Conservation (phyloP, 305 asterid genomes). For the Euphrasia arctica region DNA sequence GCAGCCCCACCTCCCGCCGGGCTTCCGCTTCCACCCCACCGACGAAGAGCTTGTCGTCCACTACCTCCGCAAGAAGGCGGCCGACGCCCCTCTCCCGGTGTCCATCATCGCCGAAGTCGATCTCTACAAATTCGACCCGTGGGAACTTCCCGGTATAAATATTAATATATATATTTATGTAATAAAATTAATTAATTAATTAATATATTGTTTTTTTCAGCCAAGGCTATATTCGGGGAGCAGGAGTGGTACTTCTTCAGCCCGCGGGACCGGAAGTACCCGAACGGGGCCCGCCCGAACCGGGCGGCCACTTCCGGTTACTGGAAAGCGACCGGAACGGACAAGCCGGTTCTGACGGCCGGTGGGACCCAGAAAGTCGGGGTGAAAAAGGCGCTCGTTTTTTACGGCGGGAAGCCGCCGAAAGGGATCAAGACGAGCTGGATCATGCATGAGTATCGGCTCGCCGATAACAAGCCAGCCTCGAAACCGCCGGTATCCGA, state of each 20-base stretch:
- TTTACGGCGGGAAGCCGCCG: conserved; percentile 90
- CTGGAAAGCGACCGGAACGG: conserved; percentile 97
- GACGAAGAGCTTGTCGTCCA: conserved; percentile 91
- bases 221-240: conserved; percentile 82
- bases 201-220: conserved; percentile 26
- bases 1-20: conserved; percentile 85
- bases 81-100: conserved; percentile 68
- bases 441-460: conserved; percentile 95
- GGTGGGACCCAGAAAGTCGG: conserved; percentile 88
- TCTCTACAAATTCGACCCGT: conserved; percentile 85
- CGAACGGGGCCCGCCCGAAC: conserved; percentile 86
- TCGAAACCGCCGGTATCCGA: conserved; percentile 69
- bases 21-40: conserved; percentile 94
- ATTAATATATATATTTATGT: neutral
- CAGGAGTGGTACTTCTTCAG: conserved; percentile 95
- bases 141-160: conserved; percentile 81
- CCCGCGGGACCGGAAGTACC: conserved; percentile 86
- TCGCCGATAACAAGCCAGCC: conserved; percentile 52
- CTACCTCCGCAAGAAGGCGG: conserved; percentile 77
- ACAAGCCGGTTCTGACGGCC: conserved; percentile 75
- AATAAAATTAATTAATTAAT: neutral
- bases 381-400: conserved; percentile 77
- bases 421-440: conserved; percentile 84
- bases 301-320: conserved; percentile 90
- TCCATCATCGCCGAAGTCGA: conserved; percentile 86